Conservation (phyloP, 2,329 filamentous ascomycete genomes). For the Penicillium crustosum region DNA sequence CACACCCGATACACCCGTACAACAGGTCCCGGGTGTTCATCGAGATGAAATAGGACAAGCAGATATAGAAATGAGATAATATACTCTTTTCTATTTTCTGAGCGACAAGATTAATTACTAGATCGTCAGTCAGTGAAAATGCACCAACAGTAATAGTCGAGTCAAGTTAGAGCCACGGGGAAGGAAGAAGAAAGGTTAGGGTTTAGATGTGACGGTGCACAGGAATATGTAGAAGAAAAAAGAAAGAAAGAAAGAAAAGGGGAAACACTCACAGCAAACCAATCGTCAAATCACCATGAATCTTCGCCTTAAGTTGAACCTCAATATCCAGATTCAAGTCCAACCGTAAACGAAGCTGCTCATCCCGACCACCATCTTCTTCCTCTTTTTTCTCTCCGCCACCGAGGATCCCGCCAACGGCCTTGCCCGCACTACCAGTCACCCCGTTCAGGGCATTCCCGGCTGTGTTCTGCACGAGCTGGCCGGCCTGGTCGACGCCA, state of each 20-base stretch:
- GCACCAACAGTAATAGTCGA: not conserved
- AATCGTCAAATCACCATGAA: constrained; percentile 79
- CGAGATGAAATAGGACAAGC: not conserved
- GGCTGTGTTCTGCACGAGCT: constrained; percentile 53
- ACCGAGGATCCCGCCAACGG: constrained; percentile 40
- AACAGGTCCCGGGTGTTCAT: not conserved
- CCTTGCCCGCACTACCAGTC: constrained; percentile 43
- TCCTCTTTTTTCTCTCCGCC: constrained; percentile 43
- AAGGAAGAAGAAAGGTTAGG: not conserved
- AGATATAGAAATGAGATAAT: not conserved
- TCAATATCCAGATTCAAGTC: constrained; percentile 81
- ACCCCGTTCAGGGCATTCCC: constrained; percentile 48
- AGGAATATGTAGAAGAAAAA: not conserved
- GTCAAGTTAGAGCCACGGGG: not conserved
- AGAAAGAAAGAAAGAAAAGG: not conserved
- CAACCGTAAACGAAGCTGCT: constrained; percentile 69
- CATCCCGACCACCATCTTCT: constrained; percentile 52
- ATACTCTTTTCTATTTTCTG: constrained; percentile 6
- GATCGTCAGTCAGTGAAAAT: constrained; percentile 10
- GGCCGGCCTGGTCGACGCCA: constrained; percentile 58
- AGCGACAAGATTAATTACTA: constrained; percentile 11
- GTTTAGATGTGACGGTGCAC: not conserved
- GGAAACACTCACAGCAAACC: constrained; percentile 66
- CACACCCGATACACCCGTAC: not conserved
- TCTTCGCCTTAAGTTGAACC: constrained; percentile 80